Evolutionary conservation across 2,329 filamentous ascomycete species (phyloP).

Genomic region (Purpureocillium takamizusanense): DNA sequence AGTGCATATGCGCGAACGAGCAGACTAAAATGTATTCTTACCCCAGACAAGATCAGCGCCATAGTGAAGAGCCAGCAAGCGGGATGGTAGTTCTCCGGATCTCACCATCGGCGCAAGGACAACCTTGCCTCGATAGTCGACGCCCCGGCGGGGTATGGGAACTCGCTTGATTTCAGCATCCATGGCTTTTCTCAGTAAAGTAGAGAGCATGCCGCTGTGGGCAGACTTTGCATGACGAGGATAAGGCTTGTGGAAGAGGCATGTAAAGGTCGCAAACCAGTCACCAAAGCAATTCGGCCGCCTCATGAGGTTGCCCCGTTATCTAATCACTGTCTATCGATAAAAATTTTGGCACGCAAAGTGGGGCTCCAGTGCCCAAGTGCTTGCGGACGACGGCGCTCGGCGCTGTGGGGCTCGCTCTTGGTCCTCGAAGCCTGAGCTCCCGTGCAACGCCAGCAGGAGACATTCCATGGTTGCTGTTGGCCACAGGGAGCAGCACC

Average conservation of each 20-base stretch:
- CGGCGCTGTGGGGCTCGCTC: neutral
- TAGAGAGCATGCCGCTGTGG: slow-evolving; percentile 19
- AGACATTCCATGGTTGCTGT: too few species aligned
- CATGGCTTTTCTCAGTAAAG: slow-evolving; percentile 43
- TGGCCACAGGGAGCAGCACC: too few species aligned
- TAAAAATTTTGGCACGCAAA: neutral
- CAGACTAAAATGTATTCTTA: slow-evolving; percentile 23
- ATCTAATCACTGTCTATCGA: slow-evolving; percentile 1
- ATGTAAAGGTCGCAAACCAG: neutral
- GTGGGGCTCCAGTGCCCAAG: too few species aligned
- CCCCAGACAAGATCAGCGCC: slow-evolving; percentile 96
- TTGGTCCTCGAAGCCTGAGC: too few species aligned
- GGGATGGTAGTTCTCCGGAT: slow-evolving; percentile 88
- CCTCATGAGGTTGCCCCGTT: neutral
- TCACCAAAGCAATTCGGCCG: neutral
- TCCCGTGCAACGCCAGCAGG: too few species aligned
- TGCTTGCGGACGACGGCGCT: neutral
- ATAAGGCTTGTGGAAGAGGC: neutral
- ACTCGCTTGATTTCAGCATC: slow-evolving; percentile 54
- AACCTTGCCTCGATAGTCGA: slow-evolving; percentile 88
- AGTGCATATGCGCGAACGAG: neutral
- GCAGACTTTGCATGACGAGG: slow-evolving; percentile 9
- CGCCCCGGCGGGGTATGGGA: slow-evolving; percentile 77
- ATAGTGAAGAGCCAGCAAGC: slow-evolving; percentile 83
- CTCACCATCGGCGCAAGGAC: slow-evolving; percentile 97